A percentile compares a stretch with the other conserved stretches of the same genome.
Conservation (phyloP, 495 filamentous ascomycete species). For the Penicillium cataractarum region DNA sequence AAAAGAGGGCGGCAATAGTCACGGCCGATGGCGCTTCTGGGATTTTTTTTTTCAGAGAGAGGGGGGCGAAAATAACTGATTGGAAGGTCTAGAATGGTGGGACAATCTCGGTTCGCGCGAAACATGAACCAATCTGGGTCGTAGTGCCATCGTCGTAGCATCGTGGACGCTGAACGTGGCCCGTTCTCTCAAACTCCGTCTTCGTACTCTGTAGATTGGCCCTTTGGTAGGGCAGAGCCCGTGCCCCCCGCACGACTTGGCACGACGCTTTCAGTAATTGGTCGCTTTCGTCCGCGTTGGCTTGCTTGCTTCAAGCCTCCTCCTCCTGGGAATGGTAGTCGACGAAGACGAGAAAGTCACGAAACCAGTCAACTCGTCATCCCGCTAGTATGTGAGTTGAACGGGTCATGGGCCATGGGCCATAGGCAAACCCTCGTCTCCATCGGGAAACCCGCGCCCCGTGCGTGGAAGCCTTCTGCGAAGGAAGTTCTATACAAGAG, state of each 20-base stretch:
- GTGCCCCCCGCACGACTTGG: constrained; percentile 5
- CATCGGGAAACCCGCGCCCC: constrained; percentile 5
- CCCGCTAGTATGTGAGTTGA: not conserved
- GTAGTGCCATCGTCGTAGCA: not conserved
- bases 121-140: not conserved
- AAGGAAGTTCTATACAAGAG: not conserved
- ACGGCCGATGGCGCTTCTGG: not conserved
- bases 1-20: not conserved
- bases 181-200: not conserved
- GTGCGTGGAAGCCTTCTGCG: constrained; percentile 4
- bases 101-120: not conserved
- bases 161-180: not conserved
- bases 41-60: not conserved
- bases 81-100: not conserved
- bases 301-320: not conserved
- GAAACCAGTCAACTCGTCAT: not conserved
- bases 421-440: not conserved
- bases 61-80: not conserved
- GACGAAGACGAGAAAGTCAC: no score
- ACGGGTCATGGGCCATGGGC: no score
- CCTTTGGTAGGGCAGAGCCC: not conserved
- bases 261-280: constrained; percentile 7
- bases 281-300: constrained; percentile 6
- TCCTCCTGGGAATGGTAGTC: no score
- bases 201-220: not conserved